Percentiles rank a stretch among this genome's conserved stretches.
Conservation (phyloP, 805 yeast species). For the Grigorovia humatica region DNA sequence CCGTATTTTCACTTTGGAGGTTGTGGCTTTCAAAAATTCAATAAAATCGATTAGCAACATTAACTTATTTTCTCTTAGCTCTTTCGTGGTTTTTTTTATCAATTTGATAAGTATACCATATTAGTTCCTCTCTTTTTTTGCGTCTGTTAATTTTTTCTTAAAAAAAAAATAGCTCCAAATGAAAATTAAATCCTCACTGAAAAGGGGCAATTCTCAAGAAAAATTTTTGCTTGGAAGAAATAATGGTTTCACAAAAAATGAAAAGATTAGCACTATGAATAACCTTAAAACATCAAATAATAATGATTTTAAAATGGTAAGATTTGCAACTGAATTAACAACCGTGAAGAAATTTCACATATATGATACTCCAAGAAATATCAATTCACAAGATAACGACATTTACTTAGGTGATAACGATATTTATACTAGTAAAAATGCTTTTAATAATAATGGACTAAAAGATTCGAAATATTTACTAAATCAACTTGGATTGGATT, state of each 20-base stretch:
- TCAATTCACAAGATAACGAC: neutral
- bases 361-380: constrained; percentile 40
- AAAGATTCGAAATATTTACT: neutral
- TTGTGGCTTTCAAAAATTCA: no score
- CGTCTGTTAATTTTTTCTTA: neutral
- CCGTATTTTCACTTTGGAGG: no score
- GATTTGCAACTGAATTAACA: constrained; percentile 53
- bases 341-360: constrained; percentile 57
- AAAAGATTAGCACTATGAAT: neutral
- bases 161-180: neutral
- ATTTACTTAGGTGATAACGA: neutral
- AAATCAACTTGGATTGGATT: neutral
- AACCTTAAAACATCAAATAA: no score
- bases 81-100: no score
- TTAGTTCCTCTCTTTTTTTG: neutral
- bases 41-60: no score
- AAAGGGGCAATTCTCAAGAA: neutral
- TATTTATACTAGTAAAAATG: constrained; percentile 1
- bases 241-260: no score
- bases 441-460: neutral
- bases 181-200: neutral
- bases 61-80: no score
- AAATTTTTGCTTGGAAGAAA: neutral
- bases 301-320: constrained; percentile 39
- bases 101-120: no score